Conservation (phyloP, 2,329 filamentous ascomycete genomes). For the Penicillium sp. region DNA sequence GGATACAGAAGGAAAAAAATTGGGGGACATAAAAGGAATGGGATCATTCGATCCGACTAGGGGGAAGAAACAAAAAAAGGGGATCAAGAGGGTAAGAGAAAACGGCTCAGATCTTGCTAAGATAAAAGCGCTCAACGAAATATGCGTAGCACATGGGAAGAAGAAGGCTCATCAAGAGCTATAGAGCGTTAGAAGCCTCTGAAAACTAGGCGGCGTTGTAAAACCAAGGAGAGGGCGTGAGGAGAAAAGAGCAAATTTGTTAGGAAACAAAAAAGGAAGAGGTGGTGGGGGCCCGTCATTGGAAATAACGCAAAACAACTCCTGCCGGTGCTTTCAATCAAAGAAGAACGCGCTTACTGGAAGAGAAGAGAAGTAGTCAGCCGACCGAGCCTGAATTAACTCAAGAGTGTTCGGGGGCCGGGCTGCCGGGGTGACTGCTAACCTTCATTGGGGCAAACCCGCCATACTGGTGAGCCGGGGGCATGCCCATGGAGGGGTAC, state of each 20-base stretch:
- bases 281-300: conserved; percentile 43
- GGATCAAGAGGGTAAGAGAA: conserved; percentile 13
- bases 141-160: conserved; percentile 46
- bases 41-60: conserved; percentile 18
- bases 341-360: conserved; percentile 42
- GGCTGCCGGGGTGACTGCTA: conserved; percentile 40
- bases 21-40: conserved; percentile 11
- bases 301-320: conserved; percentile 48
- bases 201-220: neutral
- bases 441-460: conserved; percentile 72
- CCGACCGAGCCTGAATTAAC: conserved; percentile 32
- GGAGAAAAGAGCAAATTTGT: conserved; percentile 41
- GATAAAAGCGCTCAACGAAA: conserved; percentile 46
- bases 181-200: conserved; percentile 41
- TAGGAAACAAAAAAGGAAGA: conserved; percentile 35
- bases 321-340: conserved; percentile 49
- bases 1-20: conserved; percentile 18
- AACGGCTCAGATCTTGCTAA: conserved; percentile 42
- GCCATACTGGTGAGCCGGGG: conserved; percentile 63
- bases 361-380: conserved; percentile 30
- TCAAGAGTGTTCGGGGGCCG: conserved; percentile 35
- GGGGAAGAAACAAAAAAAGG: conserved; percentile 15
- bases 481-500: conserved; percentile 71
- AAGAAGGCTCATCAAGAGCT: conserved; percentile 50
- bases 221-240: conserved; percentile 1